Evolutionary conservation across 2,329 filamentous ascomycete genomes (phyloP).

Genomic region (Hypoxylon sp.): DNA sequence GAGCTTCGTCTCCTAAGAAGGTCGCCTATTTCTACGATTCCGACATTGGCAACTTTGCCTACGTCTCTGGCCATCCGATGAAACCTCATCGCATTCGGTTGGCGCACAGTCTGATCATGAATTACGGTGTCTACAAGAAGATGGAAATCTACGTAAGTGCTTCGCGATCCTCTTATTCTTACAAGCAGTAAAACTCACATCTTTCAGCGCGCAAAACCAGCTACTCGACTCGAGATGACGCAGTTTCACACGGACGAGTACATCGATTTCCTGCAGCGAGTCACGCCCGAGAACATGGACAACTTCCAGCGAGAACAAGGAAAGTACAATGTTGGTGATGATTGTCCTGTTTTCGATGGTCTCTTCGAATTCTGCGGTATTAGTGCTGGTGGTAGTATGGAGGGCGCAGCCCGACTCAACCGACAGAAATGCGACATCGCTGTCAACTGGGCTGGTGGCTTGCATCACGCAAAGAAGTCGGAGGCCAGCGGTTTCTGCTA

Average conservation of each 20-base stretch:
- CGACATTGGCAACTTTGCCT: constrained; percentile 98
- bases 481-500: constrained; percentile 99
- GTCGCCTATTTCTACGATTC: constrained; percentile 99
- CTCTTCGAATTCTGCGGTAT: constrained; percentile 97
- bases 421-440: constrained; percentile 95
- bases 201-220: constrained; percentile 81
- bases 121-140: constrained; percentile 94
- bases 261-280: constrained; percentile 93
- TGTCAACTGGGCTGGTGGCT: constrained; percentile 96
- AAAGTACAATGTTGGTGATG: constrained; percentile 95
- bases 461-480: constrained; percentile 97
- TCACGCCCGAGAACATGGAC: constrained; percentile 99
- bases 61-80: constrained; percentile 97
- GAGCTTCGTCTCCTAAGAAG: constrained; percentile 72
- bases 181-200: background rate
- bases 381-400: constrained; percentile 93
- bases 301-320: constrained; percentile 89
- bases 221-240: constrained; percentile 88
- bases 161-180: constrained; percentile 62
- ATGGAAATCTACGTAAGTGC: constrained; percentile 94
- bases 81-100: constrained; percentile 96
- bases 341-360: constrained; percentile 97
- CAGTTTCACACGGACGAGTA: constrained; percentile 97
- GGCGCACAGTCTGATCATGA: constrained; percentile 95
- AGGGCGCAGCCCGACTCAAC: constrained; percentile 90